These are phyloP conservation scores for Xylaria sp. DNA, from an alignment of 2,329 filamentous ascomycete species.

Conservation along the genomic window DNA sequence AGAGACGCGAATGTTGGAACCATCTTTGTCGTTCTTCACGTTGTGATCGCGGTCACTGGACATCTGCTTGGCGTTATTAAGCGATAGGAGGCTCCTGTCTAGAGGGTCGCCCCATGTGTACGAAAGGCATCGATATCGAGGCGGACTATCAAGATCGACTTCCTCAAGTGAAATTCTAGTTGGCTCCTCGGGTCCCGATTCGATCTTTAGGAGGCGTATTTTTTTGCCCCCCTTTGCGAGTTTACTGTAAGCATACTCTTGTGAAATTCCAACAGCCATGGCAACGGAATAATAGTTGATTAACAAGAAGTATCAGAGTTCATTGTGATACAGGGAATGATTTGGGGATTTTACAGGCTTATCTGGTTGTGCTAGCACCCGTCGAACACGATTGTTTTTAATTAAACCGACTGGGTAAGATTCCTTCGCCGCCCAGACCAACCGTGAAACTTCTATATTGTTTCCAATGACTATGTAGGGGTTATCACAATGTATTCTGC, in stretches of 20 bases:
- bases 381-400: neutral
- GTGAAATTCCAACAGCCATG: neutral
- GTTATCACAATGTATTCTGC: neutral
- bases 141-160: neutral
- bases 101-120: constrained; percentile 32
- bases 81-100: constrained; percentile 21
- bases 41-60: constrained; percentile 6
- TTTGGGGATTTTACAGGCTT: neutral
- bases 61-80: neutral
- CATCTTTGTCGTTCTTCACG: constrained; percentile 10
- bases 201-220: constrained; percentile 3
- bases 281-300: neutral
- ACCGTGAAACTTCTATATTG: neutral
- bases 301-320: neutral
- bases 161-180: constrained; percentile 4
- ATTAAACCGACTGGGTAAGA: neutral
- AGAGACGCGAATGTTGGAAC: neutral
- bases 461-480: neutral
- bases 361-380: neutral
- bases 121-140: constrained; percentile 12
- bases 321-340: neutral
- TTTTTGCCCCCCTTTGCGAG: neutral
- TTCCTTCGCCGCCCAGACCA: neutral
- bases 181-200: constrained; percentile 1
- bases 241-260: constrained; percentile 2